A percentile compares a stretch with the other conserved stretches of the same genome.
Conservation (phyloP, 192 early-diverging fungal species). For the Umbelopsis isabellina region DNA sequence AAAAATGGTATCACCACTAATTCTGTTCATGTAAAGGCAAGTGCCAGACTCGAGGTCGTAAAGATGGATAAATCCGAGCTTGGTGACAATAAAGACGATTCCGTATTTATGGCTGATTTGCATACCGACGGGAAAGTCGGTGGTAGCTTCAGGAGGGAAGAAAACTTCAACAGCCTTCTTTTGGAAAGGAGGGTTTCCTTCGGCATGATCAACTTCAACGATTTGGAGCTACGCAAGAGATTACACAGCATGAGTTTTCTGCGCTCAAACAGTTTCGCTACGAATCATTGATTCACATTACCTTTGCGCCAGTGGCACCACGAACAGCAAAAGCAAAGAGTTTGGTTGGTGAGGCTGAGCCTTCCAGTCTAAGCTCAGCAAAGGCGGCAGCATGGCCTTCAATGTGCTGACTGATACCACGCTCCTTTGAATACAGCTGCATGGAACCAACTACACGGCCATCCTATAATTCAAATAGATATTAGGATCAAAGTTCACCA, state of each 20-base stretch:
- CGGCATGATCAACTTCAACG: slow-evolving; percentile 94
- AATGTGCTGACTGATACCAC: slow-evolving; percentile 89
- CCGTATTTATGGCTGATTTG: slow-evolving; percentile 94
- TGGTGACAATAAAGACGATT: slow-evolving; percentile 95
- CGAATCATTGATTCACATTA: slow-evolving; percentile 27
- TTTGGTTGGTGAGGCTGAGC: slow-evolving; percentile 72
- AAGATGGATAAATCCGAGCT: slow-evolving; percentile 97
- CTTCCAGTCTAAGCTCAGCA: slow-evolving; percentile 86
- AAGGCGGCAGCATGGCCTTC: slow-evolving; percentile 98
- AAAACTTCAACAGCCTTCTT: slow-evolving; percentile 92
- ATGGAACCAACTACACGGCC: slow-evolving; percentile 93
- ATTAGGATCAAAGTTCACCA: neutral
- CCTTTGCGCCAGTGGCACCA: slow-evolving; percentile 79
- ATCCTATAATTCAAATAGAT: slow-evolving; percentile 39
- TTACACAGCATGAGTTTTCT: neutral
- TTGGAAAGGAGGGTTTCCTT: slow-evolving; percentile 86
- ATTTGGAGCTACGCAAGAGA: slow-evolving; percentile 73
- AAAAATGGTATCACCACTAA: slow-evolving; percentile 98
- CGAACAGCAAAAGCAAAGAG: slow-evolving; percentile 95
- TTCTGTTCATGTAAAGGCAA: slow-evolving; percentile 97
- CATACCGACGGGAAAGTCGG: slow-evolving; percentile 97
- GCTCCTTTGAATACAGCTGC: slow-evolving; percentile 95
- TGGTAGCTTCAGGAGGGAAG: slow-evolving; percentile 95
- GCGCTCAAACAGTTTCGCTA: neutral
- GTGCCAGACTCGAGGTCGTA: slow-evolving; percentile 95